These are phyloP conservation scores for Pleurotus platypus DNA, from an alignment of 768 basidiomycete species.

Conservation along the genomic window DNA sequence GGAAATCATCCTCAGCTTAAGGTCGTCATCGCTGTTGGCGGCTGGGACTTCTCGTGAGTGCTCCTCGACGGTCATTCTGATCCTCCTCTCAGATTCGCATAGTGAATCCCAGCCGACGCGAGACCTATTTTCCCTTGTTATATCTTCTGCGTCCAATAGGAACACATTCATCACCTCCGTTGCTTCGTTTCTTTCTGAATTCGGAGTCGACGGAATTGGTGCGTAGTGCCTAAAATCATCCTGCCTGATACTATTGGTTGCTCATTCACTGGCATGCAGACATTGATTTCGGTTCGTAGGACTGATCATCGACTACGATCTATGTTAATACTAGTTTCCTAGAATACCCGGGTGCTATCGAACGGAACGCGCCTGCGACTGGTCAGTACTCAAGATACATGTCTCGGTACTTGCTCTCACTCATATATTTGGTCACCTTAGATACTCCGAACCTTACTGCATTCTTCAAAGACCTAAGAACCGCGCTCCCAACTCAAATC, in stretches of 20 bases:
- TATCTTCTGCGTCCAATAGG: slow-evolving; percentile 9
- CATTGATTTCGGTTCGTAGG: slow-evolving; percentile 18
- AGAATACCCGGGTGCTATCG: slow-evolving; percentile 15
- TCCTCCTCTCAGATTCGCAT: background rate
- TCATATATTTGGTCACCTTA: background rate
- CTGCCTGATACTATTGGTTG: background rate
- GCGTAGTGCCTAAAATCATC: background rate
- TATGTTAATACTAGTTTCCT: background rate
- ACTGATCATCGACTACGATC: background rate
- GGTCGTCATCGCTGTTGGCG: slow-evolving; percentile 18
- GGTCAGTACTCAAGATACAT: slow-evolving; percentile 5
- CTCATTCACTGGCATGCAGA: background rate
- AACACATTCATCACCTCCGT: slow-evolving; percentile 18
- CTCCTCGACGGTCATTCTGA: background rate
- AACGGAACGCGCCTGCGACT: slow-evolving; percentile 16
- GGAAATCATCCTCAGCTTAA: slow-evolving; percentile 7
- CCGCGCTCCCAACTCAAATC: slow-evolving; percentile 8
- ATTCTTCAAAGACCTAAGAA: slow-evolving; percentile 14
- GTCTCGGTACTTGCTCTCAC: background rate
- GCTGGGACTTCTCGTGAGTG: slow-evolving; percentile 16
- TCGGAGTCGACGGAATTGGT: slow-evolving; percentile 17
- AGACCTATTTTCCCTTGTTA: slow-evolving; percentile 15
- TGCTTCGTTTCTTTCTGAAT: slow-evolving; percentile 9
- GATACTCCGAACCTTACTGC: slow-evolving; percentile 19
- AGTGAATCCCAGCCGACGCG: slow-evolving; percentile 8